Base-by-base conservation (phyloP, 2,329 filamentous ascomycete species). In the Pseudocercospora vitis region DNA sequence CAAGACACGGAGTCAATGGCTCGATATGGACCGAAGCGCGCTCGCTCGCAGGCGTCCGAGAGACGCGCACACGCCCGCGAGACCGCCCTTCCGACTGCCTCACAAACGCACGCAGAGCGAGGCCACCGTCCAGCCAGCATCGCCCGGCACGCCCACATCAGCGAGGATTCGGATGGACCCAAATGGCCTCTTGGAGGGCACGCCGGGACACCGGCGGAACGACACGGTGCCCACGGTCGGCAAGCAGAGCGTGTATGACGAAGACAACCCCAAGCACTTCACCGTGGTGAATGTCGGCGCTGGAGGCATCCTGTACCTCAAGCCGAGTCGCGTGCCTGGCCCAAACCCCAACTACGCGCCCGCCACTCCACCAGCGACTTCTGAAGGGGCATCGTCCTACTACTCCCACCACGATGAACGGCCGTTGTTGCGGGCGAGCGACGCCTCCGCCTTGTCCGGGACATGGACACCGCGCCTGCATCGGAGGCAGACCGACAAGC, bases 241-340 rank as follows among this genome's bases (percentile, higher is more conserved):
- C 52, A 61, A 53, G 52, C 56, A 55, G 57, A 61, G 47, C 47
- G 48, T 58, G 19, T 59, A 63, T 35, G 64, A 64, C 19, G 57
- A 62, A 14, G 48, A 56, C 8, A 59, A 48, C 37, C 55, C 65
- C 18, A 67, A 72, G 52, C 70, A 74, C 52, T 77, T 77, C 63
- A 76, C 75, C 2, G 75, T 78, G 23, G 73, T 71, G 24, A 77
- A 77, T 62, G 72, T 78, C 46, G 69, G 69, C 14, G 71, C 75
- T 62, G 71, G 74, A 66, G 76, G 75, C 55, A 72, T 73, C 49
- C 71, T 78, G 49, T 78, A 77, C 61, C 69, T 77, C 53, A 73
- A 75, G 68, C 76, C 73, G 39, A 65, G 57, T 59, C 65, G 65
- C 35, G 52, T 63, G 44, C 57, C 61, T 12, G 51, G 51, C 5